phyloP scores from a whole-genome alignment of 495 filamentous ascomycete species.

The Penicillium subrubescens region DNA sequence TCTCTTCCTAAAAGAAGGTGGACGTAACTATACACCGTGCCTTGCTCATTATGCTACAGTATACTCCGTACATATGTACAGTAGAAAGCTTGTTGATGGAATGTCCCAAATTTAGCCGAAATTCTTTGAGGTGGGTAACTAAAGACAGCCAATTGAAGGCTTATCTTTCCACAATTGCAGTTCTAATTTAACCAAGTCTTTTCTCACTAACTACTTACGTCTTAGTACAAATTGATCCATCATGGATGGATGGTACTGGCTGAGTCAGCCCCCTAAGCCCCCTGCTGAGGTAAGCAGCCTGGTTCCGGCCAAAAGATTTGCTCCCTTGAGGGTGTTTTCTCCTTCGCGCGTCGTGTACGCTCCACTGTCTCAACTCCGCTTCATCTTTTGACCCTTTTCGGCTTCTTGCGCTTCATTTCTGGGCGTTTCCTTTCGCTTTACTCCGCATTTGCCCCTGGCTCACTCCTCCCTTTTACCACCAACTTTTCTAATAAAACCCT shows the following conservation, averaged over 20 bases:
- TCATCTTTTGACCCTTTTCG: neutral
- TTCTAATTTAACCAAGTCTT: neutral
- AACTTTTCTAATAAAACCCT: neutral
- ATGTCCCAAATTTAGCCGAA: neutral
- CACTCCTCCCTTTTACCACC: conserved; percentile 2
- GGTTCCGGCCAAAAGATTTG: conserved; percentile 31
- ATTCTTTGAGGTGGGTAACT: neutral
- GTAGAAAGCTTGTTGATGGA: too few relatives aligned
- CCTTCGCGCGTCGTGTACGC: conserved; percentile 20
- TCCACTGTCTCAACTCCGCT: conserved; percentile 13
- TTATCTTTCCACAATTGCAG: neutral
- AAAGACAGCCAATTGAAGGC: neutral
- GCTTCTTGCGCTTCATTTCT: conserved; percentile 7
- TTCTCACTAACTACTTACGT: neutral
- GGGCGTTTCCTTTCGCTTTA: neutral
- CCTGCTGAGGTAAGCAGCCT: conserved; percentile 20
- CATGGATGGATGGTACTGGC: neutral
- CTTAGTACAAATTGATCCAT: neutral
- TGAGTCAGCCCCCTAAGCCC: conserved; percentile 20
- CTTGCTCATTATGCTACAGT: too few relatives aligned
- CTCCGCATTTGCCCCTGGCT: neutral
- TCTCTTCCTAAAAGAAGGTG: too few relatives aligned
- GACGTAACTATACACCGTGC: too few relatives aligned
- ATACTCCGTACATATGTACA: too few relatives aligned
- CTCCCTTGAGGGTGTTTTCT: conserved; percentile 12